Percentiles rank a stretch among this genome's conserved stretches.
Conservation (phyloP, 2,329 filamentous ascomycete species). For the Aspergillus amoenus region DNA sequence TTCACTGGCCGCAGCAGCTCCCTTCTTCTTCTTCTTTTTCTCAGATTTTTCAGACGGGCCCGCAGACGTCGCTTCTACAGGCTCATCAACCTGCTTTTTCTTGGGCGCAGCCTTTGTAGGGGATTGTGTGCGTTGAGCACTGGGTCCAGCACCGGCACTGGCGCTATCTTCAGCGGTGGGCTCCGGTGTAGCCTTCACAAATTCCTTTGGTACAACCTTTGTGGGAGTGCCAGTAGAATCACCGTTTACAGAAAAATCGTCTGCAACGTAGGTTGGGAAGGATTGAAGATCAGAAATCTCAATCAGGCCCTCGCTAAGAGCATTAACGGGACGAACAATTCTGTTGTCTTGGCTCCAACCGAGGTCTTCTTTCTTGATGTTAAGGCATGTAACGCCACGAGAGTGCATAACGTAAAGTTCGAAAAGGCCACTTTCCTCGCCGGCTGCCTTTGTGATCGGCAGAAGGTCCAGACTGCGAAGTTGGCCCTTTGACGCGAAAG, state of each 20-base stretch:
- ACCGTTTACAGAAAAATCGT: slow-evolving; percentile 48
- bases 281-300: slow-evolving; percentile 67
- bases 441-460: slow-evolving; percentile 56
- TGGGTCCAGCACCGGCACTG: slow-evolving; percentile 11
- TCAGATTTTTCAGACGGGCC: slow-evolving; percentile 58
- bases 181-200: slow-evolving; percentile 41
- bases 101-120: slow-evolving; percentile 40
- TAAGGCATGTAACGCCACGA: slow-evolving; percentile 87
- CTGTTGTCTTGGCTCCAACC: slow-evolving; percentile 92
- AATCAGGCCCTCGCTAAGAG: slow-evolving; percentile 70
- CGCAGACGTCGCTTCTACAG: slow-evolving; percentile 24
- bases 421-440: slow-evolving; percentile 72
- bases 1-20: slow-evolving; percentile 34
- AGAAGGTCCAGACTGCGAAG: slow-evolving; percentile 90
- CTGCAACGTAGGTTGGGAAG: slow-evolving; percentile 42
- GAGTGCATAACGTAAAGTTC: slow-evolving; percentile 98
- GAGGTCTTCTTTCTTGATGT: slow-evolving; percentile 82
- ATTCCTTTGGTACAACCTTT: slow-evolving; percentile 41
- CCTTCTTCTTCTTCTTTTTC: slow-evolving; percentile 69
- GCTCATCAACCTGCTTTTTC: slow-evolving; percentile 43
- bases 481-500: slow-evolving; percentile 80
- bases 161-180: slow-evolving; percentile 24
- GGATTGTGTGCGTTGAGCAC: slow-evolving; percentile 32
- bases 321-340: slow-evolving; percentile 75
- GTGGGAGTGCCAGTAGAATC: slow-evolving; percentile 36